phyloP scores from a whole-genome alignment of 2,329 filamentous ascomycete genomes.

The Colletotrichum spaethianum region DNA sequence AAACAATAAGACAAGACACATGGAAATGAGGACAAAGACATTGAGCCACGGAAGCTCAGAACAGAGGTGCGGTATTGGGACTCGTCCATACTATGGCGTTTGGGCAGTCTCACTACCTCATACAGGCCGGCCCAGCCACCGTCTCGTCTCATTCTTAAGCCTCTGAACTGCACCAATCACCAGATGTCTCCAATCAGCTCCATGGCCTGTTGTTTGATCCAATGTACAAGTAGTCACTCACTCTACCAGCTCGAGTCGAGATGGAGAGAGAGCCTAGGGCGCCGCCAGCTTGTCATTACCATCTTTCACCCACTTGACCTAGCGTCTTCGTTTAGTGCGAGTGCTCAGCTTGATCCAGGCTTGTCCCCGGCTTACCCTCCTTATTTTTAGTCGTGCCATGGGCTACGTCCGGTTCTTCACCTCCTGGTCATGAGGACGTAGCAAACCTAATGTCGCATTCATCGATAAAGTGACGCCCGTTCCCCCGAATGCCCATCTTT shows the following conservation, averaged over 20 bases:
- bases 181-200: not conserved
- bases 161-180: not conserved
- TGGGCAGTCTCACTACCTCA: not conserved
- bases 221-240: not conserved
- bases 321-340: conserved; percentile 8
- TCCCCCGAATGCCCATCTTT: not conserved
- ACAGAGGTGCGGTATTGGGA: not conserved
- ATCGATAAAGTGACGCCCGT: conserved; percentile 22
- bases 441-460: conserved; percentile 3
- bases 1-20: not conserved
- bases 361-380: conserved; percentile 21
- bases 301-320: conserved; percentile 14
- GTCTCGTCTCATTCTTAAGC: not conserved
- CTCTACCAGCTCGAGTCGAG: too few relatives aligned
- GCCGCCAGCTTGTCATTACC: not conserved
- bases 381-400: not conserved
- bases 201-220: not conserved
- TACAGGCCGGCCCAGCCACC: not conserved
- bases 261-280: not conserved
- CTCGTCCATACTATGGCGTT: too few relatives aligned
- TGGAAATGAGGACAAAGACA: not conserved
- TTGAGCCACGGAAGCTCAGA: not conserved
- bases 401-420: not conserved
- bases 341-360: conserved; percentile 20
- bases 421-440: not conserved